A percentile compares a stretch with the other conserved stretches of the same genome.
Evolutionary conservation across 257 asterid species (phyloP).

Genomic region (Galeopsis tetrahit): DNA sequence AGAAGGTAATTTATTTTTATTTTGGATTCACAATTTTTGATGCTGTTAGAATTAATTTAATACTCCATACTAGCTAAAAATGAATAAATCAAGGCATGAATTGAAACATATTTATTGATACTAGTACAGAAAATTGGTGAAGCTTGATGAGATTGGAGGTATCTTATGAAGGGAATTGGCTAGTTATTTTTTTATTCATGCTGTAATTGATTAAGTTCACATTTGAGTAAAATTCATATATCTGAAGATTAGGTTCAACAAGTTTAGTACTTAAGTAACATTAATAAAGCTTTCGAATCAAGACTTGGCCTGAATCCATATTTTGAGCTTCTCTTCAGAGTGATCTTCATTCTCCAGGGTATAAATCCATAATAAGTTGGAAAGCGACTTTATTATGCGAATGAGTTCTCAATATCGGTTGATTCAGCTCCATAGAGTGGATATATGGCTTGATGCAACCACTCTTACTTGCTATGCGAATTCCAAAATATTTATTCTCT

Average conservation of each 20-base stretch:
- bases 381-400: background rate
- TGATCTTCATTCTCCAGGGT: background rate
- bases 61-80: no score
- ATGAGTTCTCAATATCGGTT: background rate
- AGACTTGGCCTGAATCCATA: background rate
- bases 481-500: background rate
- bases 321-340: background rate
- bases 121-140: constrained; percentile 1
- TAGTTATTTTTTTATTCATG: constrained; percentile 6
- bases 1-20: no score
- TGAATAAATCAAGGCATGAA: no score
- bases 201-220: constrained; percentile 5
- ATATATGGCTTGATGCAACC: background rate
- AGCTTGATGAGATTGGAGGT: constrained; percentile 20
- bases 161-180: background rate
- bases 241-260: background rate
- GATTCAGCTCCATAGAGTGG: constrained; percentile 8
- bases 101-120: background rate
- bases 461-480: background rate
- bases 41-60: no score
- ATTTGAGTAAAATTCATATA: constrained; percentile 9
- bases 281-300: background rate
- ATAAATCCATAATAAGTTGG: constrained; percentile 6
- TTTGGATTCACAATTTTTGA: no score
- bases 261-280: background rate